Conservation (phyloP, 1,284 basidiomycete genomes). For the Dichomitus squalens region DNA sequence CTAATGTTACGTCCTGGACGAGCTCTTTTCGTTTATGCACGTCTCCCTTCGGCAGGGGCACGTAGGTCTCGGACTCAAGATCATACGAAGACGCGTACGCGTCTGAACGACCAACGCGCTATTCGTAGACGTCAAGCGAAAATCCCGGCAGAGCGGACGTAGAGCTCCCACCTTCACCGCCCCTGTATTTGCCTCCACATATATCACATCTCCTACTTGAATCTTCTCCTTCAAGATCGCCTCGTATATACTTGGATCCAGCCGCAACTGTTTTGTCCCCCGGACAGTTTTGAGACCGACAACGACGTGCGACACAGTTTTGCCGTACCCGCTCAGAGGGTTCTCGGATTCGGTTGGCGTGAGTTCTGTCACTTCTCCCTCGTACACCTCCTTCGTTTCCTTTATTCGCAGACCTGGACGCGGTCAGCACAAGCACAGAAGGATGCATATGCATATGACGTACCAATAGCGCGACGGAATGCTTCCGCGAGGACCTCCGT, state of each 20-base stretch:
- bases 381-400: conserved; percentile 98
- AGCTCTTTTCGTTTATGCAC: conserved; percentile 98
- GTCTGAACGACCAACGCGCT: conserved; percentile 96
- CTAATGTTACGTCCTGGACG: conserved; percentile 96
- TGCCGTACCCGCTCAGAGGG: conserved; percentile 95
- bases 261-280: conserved; percentile 95
- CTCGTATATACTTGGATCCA: conserved; percentile 97
- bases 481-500: conserved; percentile 97
- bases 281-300: conserved; percentile 97
- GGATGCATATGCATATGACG: conserved; percentile 32
- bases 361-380: conserved; percentile 97
- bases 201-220: conserved; percentile 95
- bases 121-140: conserved; percentile 3
- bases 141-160: conserved; percentile 2
- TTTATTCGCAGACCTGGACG: conserved; percentile 87
- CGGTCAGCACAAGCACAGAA: neutral
- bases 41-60: conserved; percentile 96
- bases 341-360: conserved; percentile 96
- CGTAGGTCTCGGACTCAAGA: conserved; percentile 97
- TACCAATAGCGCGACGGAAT: conserved; percentile 95
- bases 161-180: conserved; percentile 81
- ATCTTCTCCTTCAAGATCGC: conserved; percentile 98
- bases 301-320: conserved; percentile 96
- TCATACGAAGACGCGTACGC: conserved; percentile 99
- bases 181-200: conserved; percentile 93